Base-by-base conservation (phyloP, 495 filamentous ascomycete species). In the Pyrenula aspistea region DNA sequence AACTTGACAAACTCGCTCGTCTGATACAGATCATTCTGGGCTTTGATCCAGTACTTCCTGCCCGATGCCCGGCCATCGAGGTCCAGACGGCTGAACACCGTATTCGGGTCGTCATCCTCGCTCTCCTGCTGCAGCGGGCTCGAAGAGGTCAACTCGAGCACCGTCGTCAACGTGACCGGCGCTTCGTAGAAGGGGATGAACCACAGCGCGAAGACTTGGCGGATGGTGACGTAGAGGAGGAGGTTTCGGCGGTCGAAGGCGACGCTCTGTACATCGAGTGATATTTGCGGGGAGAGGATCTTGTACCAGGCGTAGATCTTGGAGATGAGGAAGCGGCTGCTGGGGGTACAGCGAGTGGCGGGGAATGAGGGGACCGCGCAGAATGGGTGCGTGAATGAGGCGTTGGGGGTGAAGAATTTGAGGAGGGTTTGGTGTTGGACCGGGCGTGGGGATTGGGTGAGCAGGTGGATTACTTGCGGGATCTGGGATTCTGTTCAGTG, bases 221-320 rank as follows among this genome's bases (percentile, higher is more conserved):
- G 75, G 58, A 89, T 75, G 19, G 75, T 73, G 54, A 89, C 76
- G 67, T 91, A 94, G 58, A 93, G 75, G 59, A 77, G 75, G 21
- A 81, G 76, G 24, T 77, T 75, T 8, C 71, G 42, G 61, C 84
- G 71, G 60, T 94, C 88, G 63, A 82, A 88, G 51, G 86, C 88
- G 31, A 42, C 31, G 31, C 31, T 42, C 8, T 87, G 74, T 10
- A 95, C 71, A 0, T 78, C 65, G n/a, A 91, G 61, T 51, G 31
- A 42, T 4, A 91, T 88, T n/a, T 73, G 70, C 1, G 90, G 90
- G 36, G 80, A 86, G 64, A 94, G 73, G 60, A 92, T 83, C 64
- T 89, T 89, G 68, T 94, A 93, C 87, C 89, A 95, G 58, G 84
- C 86, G 61, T 85, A 92, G 42, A 95, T 85, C 56, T 77, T 77